Evolutionary conservation across 1,139 yeast genomes (phyloP), one percentile per base, ranked within the genome.

Genomic region (Schwanniomyces etchellsii): DNA sequence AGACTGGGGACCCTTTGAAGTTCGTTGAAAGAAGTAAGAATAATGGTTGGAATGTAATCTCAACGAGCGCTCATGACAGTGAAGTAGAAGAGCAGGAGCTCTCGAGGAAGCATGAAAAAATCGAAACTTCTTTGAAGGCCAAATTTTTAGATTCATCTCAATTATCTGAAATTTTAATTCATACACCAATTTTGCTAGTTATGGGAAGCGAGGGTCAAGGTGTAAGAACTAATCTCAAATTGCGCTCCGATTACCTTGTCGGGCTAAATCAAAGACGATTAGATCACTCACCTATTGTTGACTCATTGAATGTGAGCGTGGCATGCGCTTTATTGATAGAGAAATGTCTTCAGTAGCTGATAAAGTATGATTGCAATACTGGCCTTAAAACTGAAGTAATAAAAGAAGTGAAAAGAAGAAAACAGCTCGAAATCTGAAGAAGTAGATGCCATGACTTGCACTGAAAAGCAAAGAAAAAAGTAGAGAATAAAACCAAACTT

Each of bases 121-220:
- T 40, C 30, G 36, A 45, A 35, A 31, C 34, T 29, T 54, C 34
- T 24, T 51, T 43, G 38, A 26, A 54, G 45, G 42, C 44, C 20
- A 63, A 67, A 38, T 57, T 52, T 12, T 48, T 78, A 3, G 62
- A 55, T 4, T 45, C 67, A 5, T 55, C 57, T 16, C 74, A 70
- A 26, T 50, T 84, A 35, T 43, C 61, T 2, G 52, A 54, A 0
- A 43, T 79, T 23, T 48, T 74, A 24, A 52, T 53, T 5, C 48
- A 60, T 15, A 52, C 69, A 3, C 96, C 96, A 0, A 71, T 77
- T 13, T 50, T 88, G 40, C 56, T 88, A 32, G 84, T 86, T 0
- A 61, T 88, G 35, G 96, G 96, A 5, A 81, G 86, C 29, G 96
- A 88, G 57, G 94, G 94, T 5, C 64, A 64, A 12, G 96, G 96